These are phyloP conservation scores for Vitis vinifera DNA, from an alignment of 164 flowering plant species.

Conservation along the genomic window ASM3070453v1 NC_081806.1:5663501-5664000, in stretches of 20 bases:
- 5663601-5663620: conserved; percentile 27
- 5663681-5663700: conserved; percentile 35
- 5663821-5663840: conserved; percentile 41
- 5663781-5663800: background rate
- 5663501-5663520: background rate
- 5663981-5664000: conserved; percentile 71
- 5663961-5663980: conserved; percentile 53
- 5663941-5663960: conserved; percentile 34
- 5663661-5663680: conserved; percentile 59
- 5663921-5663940: conserved; percentile 44
- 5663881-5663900: conserved; percentile 22
- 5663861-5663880: conserved; percentile 11
- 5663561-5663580: conserved; percentile 1
- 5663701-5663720: conserved; percentile 3
- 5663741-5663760: background rate
- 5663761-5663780: conserved; percentile 10
- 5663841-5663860: conserved; percentile 24
- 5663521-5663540: no score
- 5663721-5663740: conserved; percentile 3
- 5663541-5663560: conserved; percentile 3
- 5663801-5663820: conserved; percentile 21
- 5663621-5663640: conserved; percentile 25
- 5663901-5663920: conserved; percentile 43
- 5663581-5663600: conserved; percentile 6
- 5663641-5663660: conserved; percentile 15